Conservation (phyloP, 169 alveolate genomes). For the Eimeria necatrix region DNA sequence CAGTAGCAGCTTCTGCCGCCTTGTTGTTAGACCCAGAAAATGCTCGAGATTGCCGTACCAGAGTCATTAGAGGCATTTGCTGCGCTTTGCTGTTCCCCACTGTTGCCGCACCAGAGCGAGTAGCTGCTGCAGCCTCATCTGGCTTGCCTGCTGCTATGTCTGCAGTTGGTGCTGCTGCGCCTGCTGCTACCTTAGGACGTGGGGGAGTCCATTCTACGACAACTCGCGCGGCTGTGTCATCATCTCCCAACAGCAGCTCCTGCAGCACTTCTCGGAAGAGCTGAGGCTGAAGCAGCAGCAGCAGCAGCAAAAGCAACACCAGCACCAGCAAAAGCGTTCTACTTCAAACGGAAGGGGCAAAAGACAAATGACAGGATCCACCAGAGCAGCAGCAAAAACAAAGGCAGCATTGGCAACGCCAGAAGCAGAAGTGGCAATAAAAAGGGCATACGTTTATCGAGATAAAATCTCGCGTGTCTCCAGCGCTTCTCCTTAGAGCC, state of each 20-base stretch:
- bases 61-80: neutral
- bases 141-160: neutral
- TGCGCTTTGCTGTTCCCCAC: neutral
- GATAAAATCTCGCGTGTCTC: constrained; percentile 4
- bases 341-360: neutral
- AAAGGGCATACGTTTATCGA: neutral
- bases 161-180: constrained; percentile 1
- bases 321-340: neutral
- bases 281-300: constrained; percentile 27
- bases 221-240: constrained; percentile 8
- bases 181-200: neutral
- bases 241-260: constrained; percentile 19
- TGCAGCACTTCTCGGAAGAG: constrained; percentile 19
- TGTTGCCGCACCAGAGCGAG: neutral
- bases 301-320: neutral
- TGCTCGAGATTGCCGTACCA: neutral
- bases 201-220: neutral
- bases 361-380: neutral
- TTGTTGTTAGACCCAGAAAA: neutral
- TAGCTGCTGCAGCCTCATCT: neutral
- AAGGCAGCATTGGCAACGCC: neutral
- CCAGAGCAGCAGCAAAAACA: neutral
- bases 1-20: neutral
- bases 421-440: neutral
- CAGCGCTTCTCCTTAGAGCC: constrained; percentile 4